Evolutionary conservation across 495 filamentous ascomycete genomes (phyloP), one percentile per base, ranked within the genome.

Genomic region (Letharia columbiana): DNA sequence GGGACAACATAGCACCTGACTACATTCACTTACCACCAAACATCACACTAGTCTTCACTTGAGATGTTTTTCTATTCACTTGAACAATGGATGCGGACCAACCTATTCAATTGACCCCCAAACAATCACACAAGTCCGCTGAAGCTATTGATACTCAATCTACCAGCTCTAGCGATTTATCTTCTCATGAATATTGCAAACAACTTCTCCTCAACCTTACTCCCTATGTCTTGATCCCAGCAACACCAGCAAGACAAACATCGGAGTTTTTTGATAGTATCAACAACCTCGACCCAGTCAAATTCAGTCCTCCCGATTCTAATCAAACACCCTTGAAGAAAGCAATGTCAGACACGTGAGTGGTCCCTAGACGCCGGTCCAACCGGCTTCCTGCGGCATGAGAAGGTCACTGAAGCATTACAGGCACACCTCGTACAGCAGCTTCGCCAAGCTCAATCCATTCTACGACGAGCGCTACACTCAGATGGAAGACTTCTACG

Each of bases 371-470:
- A 47, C 61, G 52, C 52, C 6, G 12, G 13, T 56, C 52, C 52
- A 33, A 59, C 39, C 23, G 31, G n/a, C 28, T 28, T 63, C 40
- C 9, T 5, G 54, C 0, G n/a, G 12, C 44, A 17, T 45, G 3
- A 0, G 1, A 61, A 56, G 12, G 28, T 56, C 37, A 59, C 60
- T 66, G 15, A 68, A n/a, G n/a, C n/a, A 33, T 28, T 63, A 45
- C 54, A 72, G 72, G 17, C 61, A 70, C 41, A 59, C 72, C n/a
- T 61, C 66, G 2, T 74, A 74, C 60, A 73, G 72, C 52, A 73
- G 75, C 33, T 66, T 77, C 40, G 64, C 70, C 20, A 74, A 74
- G 56, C 69, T 74, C 62, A 77, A 77, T 60, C 74, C 75, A 7
- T 75, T 75, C 59, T 71, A 71, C 40, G 71, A 75, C 18, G 64